phyloP scores from a whole-genome alignment of 495 filamentous ascomycete species.

The Penicillium mononematosum region DNA sequence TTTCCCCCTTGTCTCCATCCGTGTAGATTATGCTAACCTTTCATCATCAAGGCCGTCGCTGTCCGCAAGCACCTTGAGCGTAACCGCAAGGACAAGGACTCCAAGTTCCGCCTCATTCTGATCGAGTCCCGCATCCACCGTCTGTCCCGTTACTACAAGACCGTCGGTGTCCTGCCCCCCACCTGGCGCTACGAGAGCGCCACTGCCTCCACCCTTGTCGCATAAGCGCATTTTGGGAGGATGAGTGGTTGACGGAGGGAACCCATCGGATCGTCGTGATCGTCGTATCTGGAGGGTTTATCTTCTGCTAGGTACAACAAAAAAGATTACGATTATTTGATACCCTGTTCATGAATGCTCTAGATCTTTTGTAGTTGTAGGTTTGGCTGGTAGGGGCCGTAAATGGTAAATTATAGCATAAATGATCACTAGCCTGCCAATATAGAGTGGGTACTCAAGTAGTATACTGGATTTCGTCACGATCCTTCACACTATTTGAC shows the following conservation, averaged over 20 bases:
- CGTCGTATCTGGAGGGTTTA: conserved; percentile 15
- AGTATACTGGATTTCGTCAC: not conserved
- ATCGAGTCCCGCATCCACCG: conserved; percentile 99
- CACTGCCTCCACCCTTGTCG: conserved; percentile 55
- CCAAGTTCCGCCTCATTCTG: conserved; percentile 99
- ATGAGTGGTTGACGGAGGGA: conserved; percentile 27
- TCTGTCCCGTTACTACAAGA: conserved; percentile 97
- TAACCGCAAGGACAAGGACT: conserved; percentile 99
- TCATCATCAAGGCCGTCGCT: conserved; percentile 69
- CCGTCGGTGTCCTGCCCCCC: conserved; percentile 94
- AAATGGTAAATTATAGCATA: not conserved
- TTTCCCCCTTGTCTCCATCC: not conserved
- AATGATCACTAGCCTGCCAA: not conserved
- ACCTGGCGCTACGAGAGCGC: conserved; percentile 94
- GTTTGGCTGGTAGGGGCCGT: not conserved
- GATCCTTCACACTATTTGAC: not conserved
- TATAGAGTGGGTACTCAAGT: not conserved
- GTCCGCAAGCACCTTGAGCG: conserved; percentile 99
- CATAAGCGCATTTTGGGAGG: conserved; percentile 37
- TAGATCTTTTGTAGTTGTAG: conserved; percentile 5
- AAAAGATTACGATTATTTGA: conserved; percentile 34
- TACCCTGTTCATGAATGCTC: conserved; percentile 21
- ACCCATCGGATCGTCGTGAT: conserved; percentile 16
- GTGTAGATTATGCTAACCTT: conserved; percentile 6
- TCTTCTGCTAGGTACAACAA: conserved; percentile 30